These are phyloP conservation scores for Symmetrospora coprosmae DNA, from an alignment of 768 basidiomycete species.

Conservation along the genomic window DNA sequence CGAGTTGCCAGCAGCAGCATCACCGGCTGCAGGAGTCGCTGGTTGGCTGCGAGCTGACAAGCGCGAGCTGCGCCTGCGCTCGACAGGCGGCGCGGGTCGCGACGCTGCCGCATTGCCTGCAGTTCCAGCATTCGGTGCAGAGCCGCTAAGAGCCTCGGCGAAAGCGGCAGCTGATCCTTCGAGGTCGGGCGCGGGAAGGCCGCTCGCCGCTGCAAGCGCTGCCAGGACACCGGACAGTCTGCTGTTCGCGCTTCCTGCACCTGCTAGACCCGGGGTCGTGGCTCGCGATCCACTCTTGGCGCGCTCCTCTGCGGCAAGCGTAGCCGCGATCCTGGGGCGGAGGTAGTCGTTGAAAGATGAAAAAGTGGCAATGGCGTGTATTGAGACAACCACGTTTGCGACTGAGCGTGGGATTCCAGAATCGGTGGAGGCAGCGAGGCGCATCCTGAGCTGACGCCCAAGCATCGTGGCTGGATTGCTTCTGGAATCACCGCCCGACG, in stretches of 20 bases:
- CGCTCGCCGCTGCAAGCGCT: constrained; percentile 60
- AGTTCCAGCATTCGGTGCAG: too few species aligned
- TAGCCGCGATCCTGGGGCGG: constrained; percentile 68
- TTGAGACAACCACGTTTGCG: constrained; percentile 78
- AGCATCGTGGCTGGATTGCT: constrained; percentile 78
- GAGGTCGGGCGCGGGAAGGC: constrained; percentile 45
- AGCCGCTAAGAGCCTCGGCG: constrained; percentile 53
- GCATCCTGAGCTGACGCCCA: constrained; percentile 79
- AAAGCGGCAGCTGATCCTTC: constrained; percentile 42
- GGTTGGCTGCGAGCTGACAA: not conserved
- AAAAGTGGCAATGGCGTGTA: constrained; percentile 95
- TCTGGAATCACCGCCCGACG: constrained; percentile 69
- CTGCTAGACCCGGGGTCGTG: constrained; percentile 20
- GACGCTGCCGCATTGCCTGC: too few species aligned
- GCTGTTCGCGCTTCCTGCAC: constrained; percentile 26
- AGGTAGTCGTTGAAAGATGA: constrained; percentile 93
- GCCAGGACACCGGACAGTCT: constrained; percentile 79
- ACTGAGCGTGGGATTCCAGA: constrained; percentile 70
- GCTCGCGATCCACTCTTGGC: constrained; percentile 11
- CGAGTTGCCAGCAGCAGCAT: not conserved
- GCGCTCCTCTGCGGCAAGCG: constrained; percentile 29
- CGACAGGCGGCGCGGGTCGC: too few species aligned
- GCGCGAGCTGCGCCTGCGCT: not conserved
- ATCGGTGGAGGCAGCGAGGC: constrained; percentile 75
- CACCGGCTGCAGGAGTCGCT: not conserved